These are phyloP conservation scores for Elaphomyces granulatus DNA, from an alignment of 495 filamentous ascomycete species.

Conservation along the genomic window DNA sequence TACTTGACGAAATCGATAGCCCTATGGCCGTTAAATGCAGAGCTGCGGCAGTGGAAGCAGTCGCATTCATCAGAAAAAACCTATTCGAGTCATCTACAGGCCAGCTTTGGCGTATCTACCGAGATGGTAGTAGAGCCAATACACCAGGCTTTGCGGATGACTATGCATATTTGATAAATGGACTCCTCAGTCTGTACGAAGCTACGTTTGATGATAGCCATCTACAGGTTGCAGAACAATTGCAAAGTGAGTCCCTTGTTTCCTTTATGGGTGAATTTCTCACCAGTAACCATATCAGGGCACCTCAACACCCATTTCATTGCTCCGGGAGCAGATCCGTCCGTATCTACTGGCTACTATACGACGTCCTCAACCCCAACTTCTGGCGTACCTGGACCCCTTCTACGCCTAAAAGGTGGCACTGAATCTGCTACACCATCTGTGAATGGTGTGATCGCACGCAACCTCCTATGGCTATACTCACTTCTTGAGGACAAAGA, in stretches of 20 bases:
- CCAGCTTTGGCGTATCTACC: slow-evolving; percentile 61
- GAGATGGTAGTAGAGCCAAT: slow-evolving; percentile 50
- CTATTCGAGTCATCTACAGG: slow-evolving; percentile 53
- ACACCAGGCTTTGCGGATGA: slow-evolving; percentile 82
- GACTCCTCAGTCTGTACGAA: slow-evolving; percentile 78
- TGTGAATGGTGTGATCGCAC: slow-evolving; percentile 69
- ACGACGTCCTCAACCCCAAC: slow-evolving; percentile 52
- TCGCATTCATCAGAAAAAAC: slow-evolving; percentile 60
- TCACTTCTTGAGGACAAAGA: slow-evolving; percentile 50
- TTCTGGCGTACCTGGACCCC: slow-evolving; percentile 56
- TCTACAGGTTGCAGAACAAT: slow-evolving; percentile 65
- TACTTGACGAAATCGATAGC: slow-evolving; percentile 45
- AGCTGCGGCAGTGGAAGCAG: slow-evolving; percentile 51
- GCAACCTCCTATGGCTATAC: slow-evolving; percentile 69
- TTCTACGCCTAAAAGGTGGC: slow-evolving; percentile 82
- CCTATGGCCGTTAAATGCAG: slow-evolving; percentile 44
- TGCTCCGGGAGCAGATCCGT: slow-evolving; percentile 27
- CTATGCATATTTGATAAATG: slow-evolving; percentile 80
- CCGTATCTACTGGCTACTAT: slow-evolving; percentile 61
- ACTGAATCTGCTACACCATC: slow-evolving; percentile 86
- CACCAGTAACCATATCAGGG: too few species aligned
- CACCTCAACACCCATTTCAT: slow-evolving; percentile 57
- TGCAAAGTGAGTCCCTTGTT: slow-evolving; percentile 48
- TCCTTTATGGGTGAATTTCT: slow-evolving; percentile 9
- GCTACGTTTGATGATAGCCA: slow-evolving; percentile 68